phyloP scores from a whole-genome alignment of 2,329 filamentous ascomycete genomes.

The Fusarium solani-melongenae region DNA sequence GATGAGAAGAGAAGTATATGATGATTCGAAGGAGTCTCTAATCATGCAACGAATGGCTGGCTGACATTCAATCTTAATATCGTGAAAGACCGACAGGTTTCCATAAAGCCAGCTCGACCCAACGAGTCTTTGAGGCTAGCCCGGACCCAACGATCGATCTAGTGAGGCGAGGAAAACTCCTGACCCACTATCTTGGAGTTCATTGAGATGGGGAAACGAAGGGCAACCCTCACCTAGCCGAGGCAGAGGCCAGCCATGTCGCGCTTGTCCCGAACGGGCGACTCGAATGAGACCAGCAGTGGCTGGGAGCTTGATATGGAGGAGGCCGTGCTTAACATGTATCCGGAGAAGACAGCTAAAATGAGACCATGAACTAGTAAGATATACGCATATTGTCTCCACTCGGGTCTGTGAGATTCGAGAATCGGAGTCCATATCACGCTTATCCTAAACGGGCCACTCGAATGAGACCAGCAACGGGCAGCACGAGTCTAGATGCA shows the following conservation, averaged over 20 bases:
- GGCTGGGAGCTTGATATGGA: too few relatives aligned
- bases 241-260: neutral
- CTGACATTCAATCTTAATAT: neutral
- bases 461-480: neutral
- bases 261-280: neutral
- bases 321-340: too few relatives aligned
- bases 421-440: neutral
- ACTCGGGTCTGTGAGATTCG: neutral
- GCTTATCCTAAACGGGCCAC: neutral
- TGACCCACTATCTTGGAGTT: neutral
- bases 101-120: neutral
- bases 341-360: neutral
- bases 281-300: too few relatives aligned
- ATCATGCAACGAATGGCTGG: neutral
- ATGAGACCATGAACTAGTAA: neutral
- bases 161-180: neutral
- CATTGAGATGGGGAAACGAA: neutral
- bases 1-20: neutral
- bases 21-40: neutral
- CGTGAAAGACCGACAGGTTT: neutral
- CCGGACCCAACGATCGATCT: neutral
- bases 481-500: neutral
- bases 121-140: neutral
- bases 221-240: neutral
- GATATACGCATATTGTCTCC: neutral